Evolutionary conservation across 257 asterid species (phyloP).

Genomic region (Solanum commersonii): DNA sequence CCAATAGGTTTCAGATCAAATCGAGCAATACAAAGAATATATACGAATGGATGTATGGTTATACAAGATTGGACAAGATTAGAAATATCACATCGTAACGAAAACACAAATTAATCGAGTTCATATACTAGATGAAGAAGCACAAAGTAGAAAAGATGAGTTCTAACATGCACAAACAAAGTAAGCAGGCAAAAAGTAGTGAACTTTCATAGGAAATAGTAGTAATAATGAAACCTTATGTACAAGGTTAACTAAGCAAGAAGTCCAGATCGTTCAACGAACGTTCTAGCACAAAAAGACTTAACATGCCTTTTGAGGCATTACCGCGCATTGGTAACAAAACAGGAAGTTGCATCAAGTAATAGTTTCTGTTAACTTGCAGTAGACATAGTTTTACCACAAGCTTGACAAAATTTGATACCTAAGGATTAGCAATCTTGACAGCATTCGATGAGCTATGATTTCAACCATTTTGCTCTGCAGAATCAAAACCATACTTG

Average conservation of each 20-base stretch:
- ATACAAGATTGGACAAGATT: no score
- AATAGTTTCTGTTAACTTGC: background rate
- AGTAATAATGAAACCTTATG: background rate
- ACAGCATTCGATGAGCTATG: background rate
- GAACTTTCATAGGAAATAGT: background rate
- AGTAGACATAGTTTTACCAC: background rate
- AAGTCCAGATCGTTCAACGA: background rate
- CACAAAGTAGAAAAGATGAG: background rate
- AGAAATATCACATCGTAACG: no score
- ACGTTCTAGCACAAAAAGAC: background rate
- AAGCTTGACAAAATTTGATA: constrained; percentile 4
- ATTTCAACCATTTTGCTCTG: constrained; percentile 21
- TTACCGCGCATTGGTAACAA: background rate
- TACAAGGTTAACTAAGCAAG: background rate
- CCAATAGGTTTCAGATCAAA: background rate
- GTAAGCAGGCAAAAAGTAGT: background rate
- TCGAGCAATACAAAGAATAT: background rate
- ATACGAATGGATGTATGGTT: no score
- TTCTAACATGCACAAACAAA: background rate
- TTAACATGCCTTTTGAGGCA: background rate
- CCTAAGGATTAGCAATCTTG: background rate
- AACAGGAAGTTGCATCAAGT: background rate
- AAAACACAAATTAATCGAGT: background rate
- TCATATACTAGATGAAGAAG: background rate
- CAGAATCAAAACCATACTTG: constrained; percentile 12